Evolutionary conservation across 257 asterid genomes (phyloP), one percentile per base, ranked within the genome.

Genomic region (Salvia splendens): DNA sequence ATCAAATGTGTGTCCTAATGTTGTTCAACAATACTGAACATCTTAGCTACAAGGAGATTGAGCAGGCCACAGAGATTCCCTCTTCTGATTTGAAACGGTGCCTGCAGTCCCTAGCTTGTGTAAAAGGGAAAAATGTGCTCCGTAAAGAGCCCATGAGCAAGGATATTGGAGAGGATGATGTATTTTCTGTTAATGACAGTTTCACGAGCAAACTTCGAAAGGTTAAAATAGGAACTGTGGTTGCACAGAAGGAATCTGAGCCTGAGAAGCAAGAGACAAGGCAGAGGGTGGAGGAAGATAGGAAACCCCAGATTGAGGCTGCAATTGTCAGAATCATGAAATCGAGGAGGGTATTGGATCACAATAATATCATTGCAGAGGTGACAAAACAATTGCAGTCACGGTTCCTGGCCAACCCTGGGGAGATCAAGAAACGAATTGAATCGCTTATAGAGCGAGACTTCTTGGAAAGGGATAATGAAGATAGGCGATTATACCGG

Each of bases 371-470:
- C n/a, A 66, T 85, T 7, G 75, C 88, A 0, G 91, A 85, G 79
- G 91, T 82, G 10, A 80, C 83, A 0, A 83, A 82, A 69, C 91
- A 82, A 50, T 47, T 85, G 63, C 88, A 83, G 30, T 77, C 91
- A 5, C 80, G 91, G 46, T 83, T 85, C 36, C 71, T 83, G 49
- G 79, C 91, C 0, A 85, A 85, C 55, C 86, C 88, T 1, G 78
- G 74, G 12, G 88, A 66, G 64, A 83, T 85, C 5, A 83, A 79
- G 88, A 85, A 83, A 71, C 75, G 91, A 33, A 78, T 85, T 4
- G 91, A 85, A 69, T 78, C 86, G 51, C 83, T 85, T n/a, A 85
- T 85, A 6, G 88, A 85, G 67, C 74, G 88, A 4, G 91, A 85
- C 20, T 85, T 78, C 76, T 73, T 85, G 82, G 88, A 85, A 71